Percentiles rank a stretch among this genome's conserved stretches.
phyloP scores from a whole-genome alignment of 768 basidiomycete genomes.

The Punctularia strigosozonata region DNA sequence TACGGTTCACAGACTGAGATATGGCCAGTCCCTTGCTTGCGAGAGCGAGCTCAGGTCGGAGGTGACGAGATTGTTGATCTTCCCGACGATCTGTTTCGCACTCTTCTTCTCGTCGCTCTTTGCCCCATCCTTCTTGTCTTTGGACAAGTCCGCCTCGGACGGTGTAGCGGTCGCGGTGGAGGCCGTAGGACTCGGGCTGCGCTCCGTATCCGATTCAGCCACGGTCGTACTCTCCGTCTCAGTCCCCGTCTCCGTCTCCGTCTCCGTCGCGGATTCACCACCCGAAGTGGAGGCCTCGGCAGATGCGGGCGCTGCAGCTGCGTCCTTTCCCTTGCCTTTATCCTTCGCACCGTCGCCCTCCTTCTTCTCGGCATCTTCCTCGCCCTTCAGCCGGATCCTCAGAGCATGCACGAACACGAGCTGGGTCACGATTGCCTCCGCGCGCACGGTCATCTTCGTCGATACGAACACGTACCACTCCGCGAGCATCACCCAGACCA shows the following conservation, averaged over 20 bases:
- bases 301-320: no score
- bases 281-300: no score
- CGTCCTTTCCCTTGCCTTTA: background rate
- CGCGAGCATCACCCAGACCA: constrained; percentile 22
- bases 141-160: no score
- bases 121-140: no score
- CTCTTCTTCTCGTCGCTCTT: no score
- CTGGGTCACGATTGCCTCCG: constrained; percentile 40
- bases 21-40: constrained; percentile 15
- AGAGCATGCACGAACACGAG: constrained; percentile 47
- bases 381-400: constrained; percentile 49
- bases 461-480: constrained; percentile 30
- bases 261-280: no score
- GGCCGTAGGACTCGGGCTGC: no score
- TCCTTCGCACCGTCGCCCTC: background rate
- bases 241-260: no score
- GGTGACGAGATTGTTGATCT: constrained; percentile 30
- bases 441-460: constrained; percentile 34
- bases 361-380: constrained; percentile 8
- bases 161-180: no score
- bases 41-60: constrained; percentile 25
- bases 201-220: no score
- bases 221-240: no score
- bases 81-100: no score
- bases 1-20: constrained; percentile 5